phyloP scores from a whole-genome alignment of 805 yeast species.

The Ogataea degrootiae region DNA sequence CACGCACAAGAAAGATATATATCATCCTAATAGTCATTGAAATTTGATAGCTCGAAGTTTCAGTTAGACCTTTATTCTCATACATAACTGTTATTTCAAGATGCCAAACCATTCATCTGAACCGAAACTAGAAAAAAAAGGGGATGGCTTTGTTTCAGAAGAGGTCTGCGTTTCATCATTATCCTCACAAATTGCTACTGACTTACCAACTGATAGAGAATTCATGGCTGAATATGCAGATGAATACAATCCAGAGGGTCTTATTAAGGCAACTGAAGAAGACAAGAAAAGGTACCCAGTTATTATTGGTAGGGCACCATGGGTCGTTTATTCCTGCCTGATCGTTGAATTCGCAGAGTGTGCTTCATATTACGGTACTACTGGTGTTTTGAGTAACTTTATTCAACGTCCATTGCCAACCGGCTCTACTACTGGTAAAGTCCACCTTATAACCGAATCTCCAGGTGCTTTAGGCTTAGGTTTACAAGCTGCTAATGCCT shows the following conservation, averaged over 20 bases:
- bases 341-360: constrained; percentile 48
- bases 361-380: constrained; percentile 48
- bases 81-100: no score
- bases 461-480: constrained; percentile 52
- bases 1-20: no score
- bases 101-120: no score
- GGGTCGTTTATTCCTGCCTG: constrained; percentile 47
- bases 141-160: not conserved
- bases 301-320: constrained; percentile 44
- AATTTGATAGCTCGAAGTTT: no score
- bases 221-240: constrained; percentile 23
- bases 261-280: constrained; percentile 21
- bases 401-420: constrained; percentile 48
- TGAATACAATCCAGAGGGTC: constrained; percentile 28
- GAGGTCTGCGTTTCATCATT: not conserved
- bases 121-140: not conserved
- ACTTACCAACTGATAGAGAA: constrained; percentile 8
- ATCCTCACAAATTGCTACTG: not conserved
- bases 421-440: constrained; percentile 43
- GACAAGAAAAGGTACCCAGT: constrained; percentile 32
- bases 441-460: constrained; percentile 23
- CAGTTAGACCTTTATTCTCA: no score
- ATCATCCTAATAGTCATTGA: no score
- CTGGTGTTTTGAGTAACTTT: constrained; percentile 42
- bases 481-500: constrained; percentile 40